Evolutionary conservation across 305 asterid genomes (phyloP), one percentile per base, ranked within the genome.

Genomic region (Fraxinus velutina): DNA sequence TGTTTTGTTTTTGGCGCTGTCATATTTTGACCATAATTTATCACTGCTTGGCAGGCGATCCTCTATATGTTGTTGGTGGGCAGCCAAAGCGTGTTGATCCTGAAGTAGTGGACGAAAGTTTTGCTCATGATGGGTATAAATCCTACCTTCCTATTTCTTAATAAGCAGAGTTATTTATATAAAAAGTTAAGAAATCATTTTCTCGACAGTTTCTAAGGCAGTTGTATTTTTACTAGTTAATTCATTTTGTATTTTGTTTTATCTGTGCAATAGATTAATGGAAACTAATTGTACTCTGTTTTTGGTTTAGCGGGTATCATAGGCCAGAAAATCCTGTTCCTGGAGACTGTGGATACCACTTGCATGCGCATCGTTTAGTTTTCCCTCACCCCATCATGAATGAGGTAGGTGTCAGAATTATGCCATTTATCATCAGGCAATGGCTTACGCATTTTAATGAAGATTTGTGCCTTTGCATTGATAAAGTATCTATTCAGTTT

Each of bases 311-410:
- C 74, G 99, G 98, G 70, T 94, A 92, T 62, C 88, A 81, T 77
- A 93, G 92, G 80, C 99, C 99, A 19, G 93, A 74, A 80, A 93
- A 90, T 81, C 97, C 98, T 55, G 98, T 94, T 89, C 99, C 98
- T 12, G 99, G 99, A 57, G 99, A 96, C 83, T 94, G 94, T 79
- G 98, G 99, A 80, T 96, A 96, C 86, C 90, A 93, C 85, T 85
- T 96, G 89, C 99, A 96, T 77, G 98, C 99, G 15, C 98, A 96
- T 85, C 92, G 73, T 50, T 68, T 90, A 70, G 83, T 82, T 80
- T 90, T 96, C 83, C 60, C 87, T 74, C 99, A 94, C 87, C 98
- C 98, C 21, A 89, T 83, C 29, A 84, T 89, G 29, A 83, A 84
- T 66, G 92, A 92, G 97, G 99, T 93, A 84, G 30, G 87, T 70